Evolutionary conservation across 306 rosid species (phyloP).

Genomic region (Cucumis hystrix): DNA sequence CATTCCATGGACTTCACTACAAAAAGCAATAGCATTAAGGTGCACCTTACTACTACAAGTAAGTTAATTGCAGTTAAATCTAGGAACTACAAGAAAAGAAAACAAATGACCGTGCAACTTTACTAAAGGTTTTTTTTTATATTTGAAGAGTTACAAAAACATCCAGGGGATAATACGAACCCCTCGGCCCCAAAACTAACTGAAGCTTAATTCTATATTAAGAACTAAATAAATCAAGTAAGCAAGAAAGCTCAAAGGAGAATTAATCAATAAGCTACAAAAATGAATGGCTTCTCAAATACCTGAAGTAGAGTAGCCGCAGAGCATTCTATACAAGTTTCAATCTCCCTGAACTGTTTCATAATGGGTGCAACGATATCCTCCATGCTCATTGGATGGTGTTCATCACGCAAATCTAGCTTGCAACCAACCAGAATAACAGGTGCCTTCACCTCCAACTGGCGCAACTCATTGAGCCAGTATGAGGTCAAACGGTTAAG

Average conservation of each 20-base stretch:
- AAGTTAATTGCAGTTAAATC: not conserved
- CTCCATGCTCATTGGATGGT: slow-evolving; percentile 19
- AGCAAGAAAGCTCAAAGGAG: not conserved
- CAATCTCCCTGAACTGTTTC: slow-evolving; percentile 33
- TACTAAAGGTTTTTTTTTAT: not conserved
- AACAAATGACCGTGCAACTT: not conserved
- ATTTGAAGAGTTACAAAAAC: not conserved
- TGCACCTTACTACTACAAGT: not conserved
- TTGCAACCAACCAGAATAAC: slow-evolving; percentile 43
- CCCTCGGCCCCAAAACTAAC: not conserved
- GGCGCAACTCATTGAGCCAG: slow-evolving; percentile 68
- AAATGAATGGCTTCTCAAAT: not conserved
- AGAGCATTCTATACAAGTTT: slow-evolving; percentile 45
- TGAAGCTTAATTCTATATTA: not conserved
- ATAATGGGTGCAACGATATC: slow-evolving; percentile 36
- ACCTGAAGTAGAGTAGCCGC: slow-evolving; percentile 30
- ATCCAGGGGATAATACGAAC: not conserved
- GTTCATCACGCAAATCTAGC: slow-evolving; percentile 35
- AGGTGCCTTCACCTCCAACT: slow-evolving; percentile 41
- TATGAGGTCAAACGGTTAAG: slow-evolving; percentile 41
- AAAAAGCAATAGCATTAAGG: not conserved
- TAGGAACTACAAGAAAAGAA: not conserved
- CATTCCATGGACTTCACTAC: not conserved
- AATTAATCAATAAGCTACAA: not conserved
- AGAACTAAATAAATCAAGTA: not conserved